These are phyloP conservation scores for Carex arenaria DNA, from an alignment of 202 grass and related monocot genomes.

Conservation along the genomic window DNA sequence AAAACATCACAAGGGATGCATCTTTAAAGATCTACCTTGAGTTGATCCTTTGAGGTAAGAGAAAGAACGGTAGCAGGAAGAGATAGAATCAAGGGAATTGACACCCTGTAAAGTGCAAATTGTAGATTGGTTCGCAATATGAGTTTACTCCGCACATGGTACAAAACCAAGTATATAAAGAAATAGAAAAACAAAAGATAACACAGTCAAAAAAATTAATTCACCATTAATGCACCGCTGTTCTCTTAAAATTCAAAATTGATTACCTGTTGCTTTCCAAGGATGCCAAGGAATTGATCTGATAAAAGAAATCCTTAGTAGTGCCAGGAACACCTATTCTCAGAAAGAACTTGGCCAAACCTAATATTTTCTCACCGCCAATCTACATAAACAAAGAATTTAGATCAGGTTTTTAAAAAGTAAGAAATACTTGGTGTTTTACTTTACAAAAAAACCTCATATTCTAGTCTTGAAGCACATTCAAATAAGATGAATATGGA, in stretches of 20 bases:
- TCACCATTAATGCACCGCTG: background rate
- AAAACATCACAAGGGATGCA: background rate
- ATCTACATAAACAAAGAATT: slow-evolving; percentile 45
- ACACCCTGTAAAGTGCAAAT: slow-evolving; percentile 48
- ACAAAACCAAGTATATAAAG: background rate
- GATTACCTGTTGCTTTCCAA: slow-evolving; percentile 78
- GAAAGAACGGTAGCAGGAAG: slow-evolving; percentile 86
- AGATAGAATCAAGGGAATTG: slow-evolving; percentile 81
- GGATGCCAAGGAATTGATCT: slow-evolving; percentile 74
- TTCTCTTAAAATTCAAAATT: slow-evolving; percentile 9
- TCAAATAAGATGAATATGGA: background rate
- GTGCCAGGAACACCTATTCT: slow-evolving; percentile 82
- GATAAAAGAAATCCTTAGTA: slow-evolving; percentile 86
- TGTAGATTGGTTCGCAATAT: background rate
- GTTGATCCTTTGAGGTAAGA: slow-evolving; percentile 81
- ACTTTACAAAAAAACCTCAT: background rate
- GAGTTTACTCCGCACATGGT: background rate
- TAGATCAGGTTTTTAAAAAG: background rate
- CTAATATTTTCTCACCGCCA: slow-evolving; percentile 68
- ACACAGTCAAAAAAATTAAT: background rate
- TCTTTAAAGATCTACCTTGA: slow-evolving; percentile 59
- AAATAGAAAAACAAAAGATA: background rate
- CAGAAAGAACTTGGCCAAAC: slow-evolving; percentile 90
- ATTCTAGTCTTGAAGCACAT: background rate
- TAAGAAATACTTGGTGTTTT: background rate